Base-by-base conservation (phyloP, 106 monocot species). In the Dendrobium nobile region DNA sequence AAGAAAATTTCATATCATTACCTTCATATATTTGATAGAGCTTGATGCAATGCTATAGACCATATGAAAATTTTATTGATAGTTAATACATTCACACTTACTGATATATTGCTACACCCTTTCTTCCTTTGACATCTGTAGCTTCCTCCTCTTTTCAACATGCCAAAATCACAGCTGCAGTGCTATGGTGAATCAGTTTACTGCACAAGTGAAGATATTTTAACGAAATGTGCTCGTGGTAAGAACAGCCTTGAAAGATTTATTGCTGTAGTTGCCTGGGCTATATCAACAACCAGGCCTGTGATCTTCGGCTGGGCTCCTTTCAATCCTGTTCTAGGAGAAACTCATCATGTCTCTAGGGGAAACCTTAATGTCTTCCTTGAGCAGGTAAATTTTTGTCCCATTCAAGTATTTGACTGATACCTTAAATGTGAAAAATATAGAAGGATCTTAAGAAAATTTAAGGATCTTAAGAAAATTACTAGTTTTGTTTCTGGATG, bases 131-230 rank as follows among this genome's bases (percentile, higher is more conserved):
- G 2, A 8, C 61, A n/a, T 61, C 76, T 85, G 82, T 83, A 97
- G 98, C 88, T 98, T 59, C 91, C 98, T 72, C 88, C 95, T 10
- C 41, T 92, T 1, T 98, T 98, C 89, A 95, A 98, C 91, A 76
- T 98, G 88, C 98, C 98, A 26, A 98, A 98, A 55, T 98, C 98
- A 9, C 98, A 98, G 43, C 92, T 98, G 17, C 98, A 98, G 54
- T 91, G 89, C 83, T 98, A 92, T 33, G 98, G 91, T 2, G 98
- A 98, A 80, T 75, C 84, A 15, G 87, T 98, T 5, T 98, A 92
- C 78, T 95, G 98, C 88, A 64, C 78, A 43, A 83, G 82, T 0
- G 85, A 86, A 13, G 91, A 98, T 77, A 78, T 85, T 4, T 78
- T 98, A 26, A 83, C 85, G 27, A 82, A 22, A 67, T 98, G 98